Percentiles rank a stretch among this genome's conserved stretches.
These are phyloP conservation scores for Talaromyces sp. DNA, from an alignment of 2,329 filamentous ascomycete genomes.

Conservation along the genomic window DNA sequence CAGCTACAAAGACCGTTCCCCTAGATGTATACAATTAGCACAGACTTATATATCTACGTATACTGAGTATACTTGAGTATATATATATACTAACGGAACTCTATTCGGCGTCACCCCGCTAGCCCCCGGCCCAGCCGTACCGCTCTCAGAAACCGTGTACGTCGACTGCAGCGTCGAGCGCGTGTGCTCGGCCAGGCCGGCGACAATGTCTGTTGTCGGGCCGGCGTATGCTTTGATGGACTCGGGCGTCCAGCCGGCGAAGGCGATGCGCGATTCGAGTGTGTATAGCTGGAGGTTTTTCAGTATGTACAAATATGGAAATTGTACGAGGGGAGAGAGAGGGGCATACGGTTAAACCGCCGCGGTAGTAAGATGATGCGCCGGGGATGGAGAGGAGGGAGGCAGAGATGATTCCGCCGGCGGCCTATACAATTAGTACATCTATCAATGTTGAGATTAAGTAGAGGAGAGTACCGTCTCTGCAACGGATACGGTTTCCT, in stretches of 20 bases:
- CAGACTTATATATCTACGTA: too few species aligned
- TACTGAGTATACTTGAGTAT: too few species aligned
- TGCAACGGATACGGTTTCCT: constrained; percentile 55
- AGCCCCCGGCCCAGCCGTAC: constrained; percentile 58
- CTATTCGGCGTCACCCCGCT: constrained; percentile 47
- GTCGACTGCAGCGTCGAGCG: constrained; percentile 50
- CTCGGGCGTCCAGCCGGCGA: constrained; percentile 55
- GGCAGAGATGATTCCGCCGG: constrained; percentile 57
- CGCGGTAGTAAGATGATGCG: constrained; percentile 53
- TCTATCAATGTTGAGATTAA: too few species aligned
- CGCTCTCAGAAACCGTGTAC: constrained; percentile 55
- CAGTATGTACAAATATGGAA: too few species aligned
- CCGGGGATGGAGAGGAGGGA: constrained; percentile 54
- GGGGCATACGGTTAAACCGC: constrained; percentile 49
- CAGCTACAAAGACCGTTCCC: constrained; percentile 39
- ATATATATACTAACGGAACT: constrained; percentile 45
- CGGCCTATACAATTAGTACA: constrained; percentile 37
- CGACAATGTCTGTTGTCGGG: constrained; percentile 54
- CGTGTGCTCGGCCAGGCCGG: constrained; percentile 51
- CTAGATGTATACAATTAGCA: neutral
- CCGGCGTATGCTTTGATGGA: constrained; percentile 51
- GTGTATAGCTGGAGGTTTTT: constrained; percentile 44
- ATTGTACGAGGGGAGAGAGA: neutral
- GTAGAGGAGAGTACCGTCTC: constrained; percentile 45
- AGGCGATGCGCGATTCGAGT: constrained; percentile 51